A percentile compares a stretch with the other conserved stretches of the same genome.
These are phyloP conservation scores for Rosellinia necatrix DNA, from an alignment of 2,329 filamentous ascomycete genomes.

Conservation along the genomic window DNA sequence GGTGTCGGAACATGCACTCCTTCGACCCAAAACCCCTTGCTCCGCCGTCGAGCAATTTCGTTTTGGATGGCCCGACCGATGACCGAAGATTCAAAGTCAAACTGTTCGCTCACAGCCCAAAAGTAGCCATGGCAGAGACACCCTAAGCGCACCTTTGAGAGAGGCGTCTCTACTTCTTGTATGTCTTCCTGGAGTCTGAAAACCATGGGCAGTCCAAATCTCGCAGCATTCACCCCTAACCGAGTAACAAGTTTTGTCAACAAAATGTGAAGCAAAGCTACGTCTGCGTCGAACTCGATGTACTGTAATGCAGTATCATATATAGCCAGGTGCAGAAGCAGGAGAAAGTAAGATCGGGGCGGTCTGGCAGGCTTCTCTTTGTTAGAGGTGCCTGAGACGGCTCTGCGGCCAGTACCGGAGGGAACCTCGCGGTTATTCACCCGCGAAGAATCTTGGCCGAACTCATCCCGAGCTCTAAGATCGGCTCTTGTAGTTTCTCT, in stretches of 20 bases:
- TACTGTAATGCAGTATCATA: conserved; percentile 84
- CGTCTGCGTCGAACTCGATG: conserved; percentile 72
- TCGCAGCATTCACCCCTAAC: conserved; percentile 80
- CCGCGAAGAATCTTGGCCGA: conserved; percentile 50
- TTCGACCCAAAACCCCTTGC: conserved; percentile 78
- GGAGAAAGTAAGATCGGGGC: conserved; percentile 72
- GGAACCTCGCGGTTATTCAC: conserved; percentile 48
- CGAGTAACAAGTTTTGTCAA: conserved; percentile 74
- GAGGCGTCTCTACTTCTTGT: conserved; percentile 64
- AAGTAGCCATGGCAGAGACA: conserved; percentile 90
- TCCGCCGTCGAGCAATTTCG: conserved; percentile 76
- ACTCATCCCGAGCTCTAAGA: conserved; percentile 63
- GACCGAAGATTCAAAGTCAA: conserved; percentile 72
- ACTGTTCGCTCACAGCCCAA: conserved; percentile 76
- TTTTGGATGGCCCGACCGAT: conserved; percentile 73
- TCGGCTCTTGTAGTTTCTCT: conserved; percentile 75
- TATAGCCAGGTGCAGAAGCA: conserved; percentile 82
- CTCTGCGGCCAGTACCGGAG: conserved; percentile 60
- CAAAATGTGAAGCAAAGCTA: conserved; percentile 77
- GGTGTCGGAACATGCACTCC: conserved; percentile 73
- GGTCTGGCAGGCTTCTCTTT: conserved; percentile 61
- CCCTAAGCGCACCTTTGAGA: conserved; percentile 77
- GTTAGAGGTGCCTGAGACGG: conserved; percentile 68
- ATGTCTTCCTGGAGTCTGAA: conserved; percentile 87
- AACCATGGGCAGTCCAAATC: conserved; percentile 84